Conservation (phyloP, 306 rosid species). For the Rosa lucieae region DNA sequence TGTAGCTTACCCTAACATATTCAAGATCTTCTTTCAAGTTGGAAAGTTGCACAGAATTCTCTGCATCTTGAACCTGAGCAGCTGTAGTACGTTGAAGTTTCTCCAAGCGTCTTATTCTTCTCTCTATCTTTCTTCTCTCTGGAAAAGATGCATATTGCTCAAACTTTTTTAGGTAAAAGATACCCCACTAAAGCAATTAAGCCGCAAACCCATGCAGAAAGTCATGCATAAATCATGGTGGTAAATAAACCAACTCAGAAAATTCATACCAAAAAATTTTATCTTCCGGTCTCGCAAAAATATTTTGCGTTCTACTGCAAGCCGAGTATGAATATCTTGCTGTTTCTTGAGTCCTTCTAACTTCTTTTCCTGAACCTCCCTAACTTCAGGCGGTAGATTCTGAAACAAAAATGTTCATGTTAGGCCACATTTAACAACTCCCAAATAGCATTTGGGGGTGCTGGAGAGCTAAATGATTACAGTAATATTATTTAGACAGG, state of each 20-base stretch:
- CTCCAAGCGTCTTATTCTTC: constrained; percentile 86
- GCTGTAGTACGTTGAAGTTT: constrained; percentile 75
- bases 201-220: background rate
- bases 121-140: constrained; percentile 93
- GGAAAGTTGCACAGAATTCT: constrained; percentile 62
- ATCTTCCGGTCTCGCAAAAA: constrained; percentile 84
- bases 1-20: constrained; percentile 73
- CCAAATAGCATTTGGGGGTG: background rate
- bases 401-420: constrained; percentile 11
- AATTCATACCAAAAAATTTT: constrained; percentile 71
- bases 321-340: constrained; percentile 86
- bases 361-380: constrained; percentile 79
- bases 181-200: background rate
- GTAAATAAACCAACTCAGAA: background rate
- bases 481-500: background rate
- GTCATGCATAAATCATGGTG: background rate
- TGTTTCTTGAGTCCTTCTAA: constrained; percentile 77
- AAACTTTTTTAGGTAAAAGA: constrained; percentile 2
- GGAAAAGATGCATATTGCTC: constrained; percentile 19
- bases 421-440: constrained; percentile 13
- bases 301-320: constrained; percentile 80
- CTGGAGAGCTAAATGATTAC: background rate
- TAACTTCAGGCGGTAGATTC: constrained; percentile 70
- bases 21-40: constrained; percentile 82
- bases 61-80: constrained; percentile 60